phyloP scores from a whole-genome alignment of 1,284 basidiomycete species.

The Ustilago crameri region DNA sequence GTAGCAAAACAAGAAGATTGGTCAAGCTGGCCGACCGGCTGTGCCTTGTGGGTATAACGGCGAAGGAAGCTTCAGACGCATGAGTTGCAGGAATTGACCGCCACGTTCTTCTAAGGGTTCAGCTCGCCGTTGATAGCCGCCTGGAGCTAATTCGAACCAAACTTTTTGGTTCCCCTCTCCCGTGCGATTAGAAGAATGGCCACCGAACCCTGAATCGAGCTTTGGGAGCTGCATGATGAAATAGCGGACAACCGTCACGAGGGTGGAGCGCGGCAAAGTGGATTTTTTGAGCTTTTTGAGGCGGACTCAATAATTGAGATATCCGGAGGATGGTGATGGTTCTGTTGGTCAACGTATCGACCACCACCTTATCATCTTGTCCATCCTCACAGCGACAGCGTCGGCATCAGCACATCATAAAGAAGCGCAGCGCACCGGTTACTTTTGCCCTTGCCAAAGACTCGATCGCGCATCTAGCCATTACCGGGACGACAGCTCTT shows the following conservation, averaged over 20 bases:
- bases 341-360: neutral
- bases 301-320: too few relatives aligned
- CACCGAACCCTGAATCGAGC: neutral
- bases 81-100: neutral
- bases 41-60: neutral
- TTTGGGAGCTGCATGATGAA: slow-evolving; percentile 1
- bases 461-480: too few relatives aligned
- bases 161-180: neutral
- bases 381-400: neutral
- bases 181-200: slow-evolving; percentile 41
- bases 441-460: too few relatives aligned
- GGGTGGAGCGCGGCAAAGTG: slow-evolving; percentile 3
- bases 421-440: neutral
- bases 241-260: slow-evolving; percentile 1
- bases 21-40: too few relatives aligned
- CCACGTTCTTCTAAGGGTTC: slow-evolving; percentile 7
- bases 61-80: neutral
- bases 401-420: neutral
- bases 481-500: too few relatives aligned
- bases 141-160: neutral
- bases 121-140: neutral
- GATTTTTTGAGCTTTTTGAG: neutral
- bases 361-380: neutral
- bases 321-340: neutral
- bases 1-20: too few relatives aligned